Evolutionary conservation across 257 asterid genomes (phyloP).

Genomic region (Scutellaria galericulata): DNA sequence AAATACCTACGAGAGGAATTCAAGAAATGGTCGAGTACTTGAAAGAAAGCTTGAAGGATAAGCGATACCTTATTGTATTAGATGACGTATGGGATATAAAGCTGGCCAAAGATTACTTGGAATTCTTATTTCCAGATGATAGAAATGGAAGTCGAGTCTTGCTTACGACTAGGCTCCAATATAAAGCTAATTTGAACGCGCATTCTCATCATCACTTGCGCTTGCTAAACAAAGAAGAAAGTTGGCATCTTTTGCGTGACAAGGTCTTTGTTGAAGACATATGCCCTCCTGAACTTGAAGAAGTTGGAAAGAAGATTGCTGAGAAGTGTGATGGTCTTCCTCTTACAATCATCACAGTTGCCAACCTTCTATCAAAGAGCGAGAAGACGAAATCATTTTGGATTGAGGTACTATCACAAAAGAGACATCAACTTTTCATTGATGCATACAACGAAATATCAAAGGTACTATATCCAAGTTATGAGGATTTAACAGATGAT

Average conservation of each 20-base stretch:
- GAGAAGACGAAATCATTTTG: not conserved
- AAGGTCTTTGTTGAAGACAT: not conserved
- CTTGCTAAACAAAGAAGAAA: not conserved
- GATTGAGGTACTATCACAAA: not conserved
- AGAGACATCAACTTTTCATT: not conserved
- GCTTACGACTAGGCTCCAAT: not conserved
- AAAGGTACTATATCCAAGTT: constrained; percentile 12
- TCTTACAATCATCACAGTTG: not conserved
- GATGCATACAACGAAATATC: not conserved
- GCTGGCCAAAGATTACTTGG: too few species aligned
- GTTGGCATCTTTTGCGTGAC: not conserved
- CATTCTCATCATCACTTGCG: not conserved
- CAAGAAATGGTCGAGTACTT: not conserved
- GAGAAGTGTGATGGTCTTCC: constrained; percentile 19
- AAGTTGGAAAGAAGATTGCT: not conserved
- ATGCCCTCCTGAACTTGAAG: constrained; percentile 6
- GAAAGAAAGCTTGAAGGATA: not conserved
- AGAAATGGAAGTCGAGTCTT: not conserved
- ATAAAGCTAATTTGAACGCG: too few species aligned
- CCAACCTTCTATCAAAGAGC: not conserved
- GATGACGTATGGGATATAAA: not conserved
- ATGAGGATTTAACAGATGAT: not conserved
- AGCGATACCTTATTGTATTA: too few species aligned
- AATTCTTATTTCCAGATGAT: not conserved
- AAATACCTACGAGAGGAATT: too few species aligned